These are phyloP conservation scores for Periconia sp. DNA, from an alignment of 2,329 filamentous ascomycete species.

Conservation along the genomic window DNA sequence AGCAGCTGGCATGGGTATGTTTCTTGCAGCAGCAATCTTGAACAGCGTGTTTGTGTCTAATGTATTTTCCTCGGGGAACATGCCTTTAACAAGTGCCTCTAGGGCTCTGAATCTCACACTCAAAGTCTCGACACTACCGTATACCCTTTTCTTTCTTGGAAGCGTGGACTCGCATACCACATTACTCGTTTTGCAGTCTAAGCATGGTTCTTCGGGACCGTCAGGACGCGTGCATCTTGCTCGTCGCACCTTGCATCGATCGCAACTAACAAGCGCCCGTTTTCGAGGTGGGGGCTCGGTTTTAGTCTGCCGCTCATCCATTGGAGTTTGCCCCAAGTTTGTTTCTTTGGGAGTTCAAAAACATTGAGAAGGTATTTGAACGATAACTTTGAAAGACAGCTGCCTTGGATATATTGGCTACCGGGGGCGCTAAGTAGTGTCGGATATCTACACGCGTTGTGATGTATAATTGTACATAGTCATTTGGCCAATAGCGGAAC, in stretches of 20 bases:
- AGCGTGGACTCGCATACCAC: constrained; percentile 48
- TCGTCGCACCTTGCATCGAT: constrained; percentile 32
- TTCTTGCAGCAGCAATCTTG: constrained; percentile 42
- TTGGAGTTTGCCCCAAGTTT: not conserved
- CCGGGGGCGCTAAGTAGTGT: too few relatives aligned
- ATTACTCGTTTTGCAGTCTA: constrained; percentile 43
- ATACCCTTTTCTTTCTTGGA: constrained; percentile 49
- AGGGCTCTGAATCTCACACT: constrained; percentile 48
- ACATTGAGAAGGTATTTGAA: not conserved
- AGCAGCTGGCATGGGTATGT: constrained; percentile 40
- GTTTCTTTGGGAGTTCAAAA: not conserved
- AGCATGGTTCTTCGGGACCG: constrained; percentile 35
- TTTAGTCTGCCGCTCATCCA: not conserved
- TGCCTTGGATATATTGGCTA: too few relatives aligned
- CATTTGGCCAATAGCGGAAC: too few relatives aligned
- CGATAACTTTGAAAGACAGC: too few relatives aligned
- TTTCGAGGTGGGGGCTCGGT: constrained; percentile 16
- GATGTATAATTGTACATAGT: too few relatives aligned
- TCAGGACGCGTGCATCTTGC: constrained; percentile 31
- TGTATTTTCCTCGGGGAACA: constrained; percentile 45
- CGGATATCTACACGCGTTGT: too few relatives aligned
- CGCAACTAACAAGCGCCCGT: constrained; percentile 34
- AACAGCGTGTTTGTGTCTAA: constrained; percentile 44
- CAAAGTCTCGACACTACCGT: constrained; percentile 51
- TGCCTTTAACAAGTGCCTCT: constrained; percentile 45